A percentile compares a stretch with the other conserved stretches of the same genome.
Conservation (phyloP, 164 flowering plant species). For the Stephania japonica region DNA sequence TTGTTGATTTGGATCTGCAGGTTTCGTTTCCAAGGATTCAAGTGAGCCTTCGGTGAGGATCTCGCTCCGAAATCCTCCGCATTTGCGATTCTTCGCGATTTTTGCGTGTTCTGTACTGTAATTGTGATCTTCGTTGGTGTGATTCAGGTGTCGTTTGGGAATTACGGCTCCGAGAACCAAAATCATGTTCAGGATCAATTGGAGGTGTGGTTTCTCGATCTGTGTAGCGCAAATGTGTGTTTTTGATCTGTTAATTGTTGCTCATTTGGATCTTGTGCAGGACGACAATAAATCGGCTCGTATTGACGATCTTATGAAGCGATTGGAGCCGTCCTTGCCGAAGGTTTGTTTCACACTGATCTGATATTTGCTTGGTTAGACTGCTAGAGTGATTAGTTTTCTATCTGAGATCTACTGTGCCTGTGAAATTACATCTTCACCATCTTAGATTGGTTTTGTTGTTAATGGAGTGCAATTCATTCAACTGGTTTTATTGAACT, state of each 20-base stretch:
- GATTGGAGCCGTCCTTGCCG: conserved; percentile 41
- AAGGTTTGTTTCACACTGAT: conserved; percentile 43
- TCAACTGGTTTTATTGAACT: not conserved
- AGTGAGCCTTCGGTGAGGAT: conserved; percentile 26
- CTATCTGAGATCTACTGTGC: too few relatives aligned
- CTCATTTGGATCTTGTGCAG: conserved; percentile 26
- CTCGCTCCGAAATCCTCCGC: not conserved
- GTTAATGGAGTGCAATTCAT: too few relatives aligned
- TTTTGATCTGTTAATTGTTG: not conserved
- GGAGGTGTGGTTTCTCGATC: conserved; percentile 24
- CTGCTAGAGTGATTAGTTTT: too few relatives aligned
- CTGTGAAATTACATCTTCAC: too few relatives aligned
- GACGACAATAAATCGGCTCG: conserved; percentile 26
- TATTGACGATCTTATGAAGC: conserved; percentile 38
- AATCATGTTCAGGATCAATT: conserved; percentile 14
- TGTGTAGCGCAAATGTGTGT: not conserved
- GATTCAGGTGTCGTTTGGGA: conserved; percentile 19
- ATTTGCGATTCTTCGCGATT: not conserved
- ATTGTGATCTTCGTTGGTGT: conserved; percentile 1
- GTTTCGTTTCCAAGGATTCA: conserved; percentile 26
- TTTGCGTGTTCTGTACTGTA: not conserved
- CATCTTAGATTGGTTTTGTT: too few relatives aligned
- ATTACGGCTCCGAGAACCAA: conserved; percentile 18
- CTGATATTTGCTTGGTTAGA: not conserved
- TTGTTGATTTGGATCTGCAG: conserved; percentile 27